Base-by-base conservation (phyloP, 2,329 filamentous ascomycete genomes). In the Alternaria brassicicola region DNA sequence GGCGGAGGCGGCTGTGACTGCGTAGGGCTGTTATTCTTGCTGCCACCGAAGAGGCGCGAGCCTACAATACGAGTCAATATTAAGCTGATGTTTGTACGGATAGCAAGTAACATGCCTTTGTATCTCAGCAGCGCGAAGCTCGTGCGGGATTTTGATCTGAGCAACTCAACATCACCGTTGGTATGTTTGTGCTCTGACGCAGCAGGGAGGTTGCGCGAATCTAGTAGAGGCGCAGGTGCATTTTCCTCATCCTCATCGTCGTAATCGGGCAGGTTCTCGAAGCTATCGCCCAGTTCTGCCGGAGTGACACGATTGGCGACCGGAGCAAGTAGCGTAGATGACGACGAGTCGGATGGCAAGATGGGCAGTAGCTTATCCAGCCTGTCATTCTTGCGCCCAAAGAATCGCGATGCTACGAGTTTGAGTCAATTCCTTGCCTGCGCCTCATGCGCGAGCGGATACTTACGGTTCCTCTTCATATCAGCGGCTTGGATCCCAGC, bases 391-490 rank as follows among this genome's bases (percentile, higher is more conserved):
- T 50, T 63, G 48, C 49, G 53, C n/a, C 25, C 8, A 23, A 65
- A 57, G 58, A 65, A 60, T 1, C 62, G 56, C 4, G 62, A 64
- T 21, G 63, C 64, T 70, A 36, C 19, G 13, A 12, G 13, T 10
- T 38, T 60, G 35, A 63, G 51, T 42, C 28, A 64, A 51, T 39
- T 10, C 7, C 19, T 8, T 17, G 17, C 43, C 12, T 2, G 1
- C n/a, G 12, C 13, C 3, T 42, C n/a, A 15, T 13, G 25, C 9
- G 17, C 42, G 9, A 19, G 13, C 8, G 15, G 2, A 17, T n/a
- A 46, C 58, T 31, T 57, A 70, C 69, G 41, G 46, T 69, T 69
- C 46, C 63, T 63, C 17, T 58, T 60, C 21, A 63, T 9, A 7
- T 17, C 26, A 26, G 48, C 41, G 36, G 23, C 19, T 23, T 61